Percentiles rank a stretch among this genome's conserved stretches.
These are phyloP conservation scores for Fusarium falciforme DNA, from an alignment of 2,329 filamentous ascomycete species.

Conservation along the genomic window DNA sequence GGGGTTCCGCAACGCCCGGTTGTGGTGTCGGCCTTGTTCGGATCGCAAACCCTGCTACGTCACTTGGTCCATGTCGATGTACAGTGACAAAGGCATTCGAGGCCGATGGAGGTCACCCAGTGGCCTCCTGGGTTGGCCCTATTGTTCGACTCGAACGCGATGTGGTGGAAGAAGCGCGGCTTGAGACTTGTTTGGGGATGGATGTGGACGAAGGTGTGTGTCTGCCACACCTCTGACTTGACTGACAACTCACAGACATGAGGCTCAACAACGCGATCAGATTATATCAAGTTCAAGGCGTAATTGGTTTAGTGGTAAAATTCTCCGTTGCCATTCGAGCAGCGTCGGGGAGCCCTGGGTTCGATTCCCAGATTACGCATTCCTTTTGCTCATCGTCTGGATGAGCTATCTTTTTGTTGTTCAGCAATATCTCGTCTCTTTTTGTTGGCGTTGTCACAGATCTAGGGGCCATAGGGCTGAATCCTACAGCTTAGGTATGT, in stretches of 20 bases:
- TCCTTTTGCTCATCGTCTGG: background rate
- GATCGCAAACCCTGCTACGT: constrained; percentile 9
- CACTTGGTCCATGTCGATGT: constrained; percentile 1
- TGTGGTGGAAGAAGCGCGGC: background rate
- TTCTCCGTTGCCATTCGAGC: constrained; percentile 17
- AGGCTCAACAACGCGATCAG: accelerated
- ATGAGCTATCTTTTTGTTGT: background rate
- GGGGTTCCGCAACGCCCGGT: constrained; percentile 11
- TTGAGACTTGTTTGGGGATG: background rate
- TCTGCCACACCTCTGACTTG: background rate
- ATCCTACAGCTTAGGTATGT: background rate
- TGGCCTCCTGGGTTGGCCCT: background rate
- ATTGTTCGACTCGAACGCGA: background rate
- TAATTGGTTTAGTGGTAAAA: constrained; percentile 27
- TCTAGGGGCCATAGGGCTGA: background rate
- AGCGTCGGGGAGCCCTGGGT: constrained; percentile 29
- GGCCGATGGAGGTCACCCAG: background rate
- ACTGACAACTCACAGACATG: accelerated
- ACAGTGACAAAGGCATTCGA: background rate
- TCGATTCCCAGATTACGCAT: constrained; percentile 35
- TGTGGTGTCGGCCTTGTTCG: constrained; percentile 4
- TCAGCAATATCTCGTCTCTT: background rate
- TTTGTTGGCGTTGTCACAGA: background rate
- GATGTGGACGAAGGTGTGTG: background rate
- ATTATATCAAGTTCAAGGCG: background rate